These are phyloP conservation scores for Rossbeevera mucosa DNA, from an alignment of 768 basidiomycete species.

Conservation along the genomic window DNA sequence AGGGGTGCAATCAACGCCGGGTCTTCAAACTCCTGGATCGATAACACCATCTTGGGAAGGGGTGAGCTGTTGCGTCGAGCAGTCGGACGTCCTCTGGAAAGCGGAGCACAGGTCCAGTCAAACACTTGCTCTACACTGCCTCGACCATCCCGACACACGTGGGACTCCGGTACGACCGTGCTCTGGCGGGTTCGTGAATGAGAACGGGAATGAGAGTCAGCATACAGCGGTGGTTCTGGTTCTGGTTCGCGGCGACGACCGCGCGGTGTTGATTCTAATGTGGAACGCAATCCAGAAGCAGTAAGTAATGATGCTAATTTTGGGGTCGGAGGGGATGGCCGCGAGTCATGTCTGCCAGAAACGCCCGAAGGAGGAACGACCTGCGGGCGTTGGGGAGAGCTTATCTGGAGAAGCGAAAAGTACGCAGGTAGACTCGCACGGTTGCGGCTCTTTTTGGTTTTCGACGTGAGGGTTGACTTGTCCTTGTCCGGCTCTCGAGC, in stretches of 20 bases:
- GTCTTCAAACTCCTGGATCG: conserved; percentile 33
- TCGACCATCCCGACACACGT: conserved; percentile 22
- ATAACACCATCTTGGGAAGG: conserved; percentile 44
- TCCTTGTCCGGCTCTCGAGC: conserved; percentile 22
- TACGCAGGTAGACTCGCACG: conserved; percentile 72
- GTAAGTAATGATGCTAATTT: conserved; percentile 38
- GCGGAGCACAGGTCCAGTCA: conserved; percentile 44
- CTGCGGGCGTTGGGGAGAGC: conserved; percentile 38
- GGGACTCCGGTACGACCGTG: conserved; percentile 8
- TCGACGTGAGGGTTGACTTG: conserved; percentile 30
- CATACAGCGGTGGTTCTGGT: conserved; percentile 26
- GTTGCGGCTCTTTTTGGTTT: conserved; percentile 53
- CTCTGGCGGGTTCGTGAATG: conserved; percentile 34
- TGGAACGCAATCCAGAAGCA: conserved; percentile 33
- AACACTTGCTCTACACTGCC: conserved; percentile 42
- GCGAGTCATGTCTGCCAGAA: conserved; percentile 32
- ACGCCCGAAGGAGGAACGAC: conserved; percentile 42
- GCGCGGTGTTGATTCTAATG: conserved; percentile 44
- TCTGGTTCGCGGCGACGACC: conserved; percentile 46
- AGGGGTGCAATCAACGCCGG: conserved; percentile 22
- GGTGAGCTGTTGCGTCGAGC: conserved; percentile 57
- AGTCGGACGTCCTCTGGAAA: conserved; percentile 42
- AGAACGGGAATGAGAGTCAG: conserved; percentile 40
- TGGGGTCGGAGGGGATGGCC: conserved; percentile 59
- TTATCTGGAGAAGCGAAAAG: conserved; percentile 66